Evolutionary conservation across 192 early-diverging fungal species (phyloP).

Genomic region (Mortierella claussenii): DNA sequence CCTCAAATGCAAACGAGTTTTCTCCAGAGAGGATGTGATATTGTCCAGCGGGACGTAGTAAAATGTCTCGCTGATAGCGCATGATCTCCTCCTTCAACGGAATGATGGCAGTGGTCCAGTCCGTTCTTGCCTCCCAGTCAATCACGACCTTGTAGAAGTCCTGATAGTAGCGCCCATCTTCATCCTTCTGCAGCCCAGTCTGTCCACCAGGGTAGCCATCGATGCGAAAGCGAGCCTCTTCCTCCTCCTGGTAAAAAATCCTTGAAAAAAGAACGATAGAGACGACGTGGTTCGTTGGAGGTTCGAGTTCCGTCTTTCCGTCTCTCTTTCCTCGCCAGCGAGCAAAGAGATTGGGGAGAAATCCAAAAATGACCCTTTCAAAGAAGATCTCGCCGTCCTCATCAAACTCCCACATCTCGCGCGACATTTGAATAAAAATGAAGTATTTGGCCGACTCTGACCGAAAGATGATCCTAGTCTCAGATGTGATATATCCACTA

Average conservation of each 20-base stretch:
- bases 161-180: slow-evolving; percentile 75
- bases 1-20: slow-evolving; percentile 87
- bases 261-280: slow-evolving; percentile 94
- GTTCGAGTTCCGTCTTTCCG: slow-evolving; percentile 56
- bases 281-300: slow-evolving; percentile 89
- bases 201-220: slow-evolving; percentile 45
- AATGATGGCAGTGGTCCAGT: slow-evolving; percentile 75
- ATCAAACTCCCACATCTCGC: slow-evolving; percentile 98
- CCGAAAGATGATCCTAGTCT: slow-evolving; percentile 88
- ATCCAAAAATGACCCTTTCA: slow-evolving; percentile 91
- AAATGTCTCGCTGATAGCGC: slow-evolving; percentile 74
- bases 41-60: slow-evolving; percentile 60
- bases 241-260: slow-evolving; percentile 76
- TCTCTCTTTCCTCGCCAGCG: slow-evolving; percentile 76
- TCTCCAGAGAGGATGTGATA: slow-evolving; percentile 75
- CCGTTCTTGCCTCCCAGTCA: slow-evolving; percentile 87
- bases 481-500: slow-evolving; percentile 82
- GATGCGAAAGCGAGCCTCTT: slow-evolving; percentile 36
- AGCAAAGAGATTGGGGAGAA: slow-evolving; percentile 88
- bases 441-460: slow-evolving; percentile 95
- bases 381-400: slow-evolving; percentile 97
- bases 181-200: slow-evolving; percentile 53
- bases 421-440: slow-evolving; percentile 95
- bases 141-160: slow-evolving; percentile 97
- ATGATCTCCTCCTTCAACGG: slow-evolving; percentile 82